Evolutionary conservation across 768 basidiomycete species (phyloP).

Genomic region (Psilocybe azurescens): DNA sequence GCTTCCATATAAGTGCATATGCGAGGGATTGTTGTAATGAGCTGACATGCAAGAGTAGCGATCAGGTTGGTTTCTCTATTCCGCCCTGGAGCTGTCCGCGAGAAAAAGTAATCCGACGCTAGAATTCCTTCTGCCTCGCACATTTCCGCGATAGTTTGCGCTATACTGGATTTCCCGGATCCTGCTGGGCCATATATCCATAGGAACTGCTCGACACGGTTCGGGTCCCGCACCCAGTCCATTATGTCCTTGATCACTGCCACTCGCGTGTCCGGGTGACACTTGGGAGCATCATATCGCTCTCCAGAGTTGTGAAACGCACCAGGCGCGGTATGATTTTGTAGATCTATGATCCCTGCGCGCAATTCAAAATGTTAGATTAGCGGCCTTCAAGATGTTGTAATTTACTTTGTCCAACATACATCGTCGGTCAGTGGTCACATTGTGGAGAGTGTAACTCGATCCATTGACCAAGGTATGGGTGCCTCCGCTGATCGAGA

Average conservation of each 20-base stretch:
- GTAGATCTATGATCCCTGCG: no score
- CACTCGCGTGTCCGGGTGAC: conserved; percentile 7
- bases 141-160: conserved; percentile 8
- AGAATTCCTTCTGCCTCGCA: conserved; percentile 1
- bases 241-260: conserved; percentile 3
- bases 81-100: neutral
- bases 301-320: conserved; percentile 16
- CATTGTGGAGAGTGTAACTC: no score
- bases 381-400: no score
- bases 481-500: no score
- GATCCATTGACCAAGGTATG: no score
- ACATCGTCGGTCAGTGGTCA: no score
- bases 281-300: conserved; percentile 14
- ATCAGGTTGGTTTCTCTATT: conserved; percentile 2
- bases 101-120: conserved; percentile 12
- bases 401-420: no score
- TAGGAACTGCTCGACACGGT: neutral
- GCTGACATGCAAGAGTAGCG: conserved; percentile 13
- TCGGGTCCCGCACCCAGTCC: neutral
- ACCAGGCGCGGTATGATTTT: neutral
- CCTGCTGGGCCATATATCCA: conserved; percentile 18
- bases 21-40: neutral
- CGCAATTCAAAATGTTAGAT: no score
- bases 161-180: conserved; percentile 15
- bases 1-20: neutral